phyloP scores from a whole-genome alignment of 2,329 filamentous ascomycete species.

The Pseudogymnoascus sp. region DNA sequence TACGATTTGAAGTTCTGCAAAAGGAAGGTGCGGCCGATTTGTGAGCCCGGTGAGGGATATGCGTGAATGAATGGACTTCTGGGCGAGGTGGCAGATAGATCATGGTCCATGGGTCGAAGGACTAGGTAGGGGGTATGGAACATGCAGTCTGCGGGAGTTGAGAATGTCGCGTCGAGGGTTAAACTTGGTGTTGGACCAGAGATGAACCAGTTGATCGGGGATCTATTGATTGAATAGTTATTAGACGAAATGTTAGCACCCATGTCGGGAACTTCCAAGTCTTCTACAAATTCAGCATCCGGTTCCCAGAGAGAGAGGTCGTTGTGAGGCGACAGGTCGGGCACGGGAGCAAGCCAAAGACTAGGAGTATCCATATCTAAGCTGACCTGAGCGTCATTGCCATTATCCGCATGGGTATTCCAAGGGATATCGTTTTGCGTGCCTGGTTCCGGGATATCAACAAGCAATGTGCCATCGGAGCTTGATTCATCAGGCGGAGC shows the following conservation, averaged over 20 bases:
- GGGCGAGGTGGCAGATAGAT: conserved; percentile 9
- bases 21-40: conserved; percentile 15
- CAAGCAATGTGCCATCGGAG: conserved; percentile 13
- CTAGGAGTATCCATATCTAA: conserved; percentile 8
- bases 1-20: conserved; percentile 15
- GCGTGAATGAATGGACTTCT: conserved; percentile 17
- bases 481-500: conserved; percentile 9
- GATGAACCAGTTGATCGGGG: conserved; percentile 12
- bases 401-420: not conserved
- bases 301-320: conserved; percentile 11
- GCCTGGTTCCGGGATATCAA: conserved; percentile 8
- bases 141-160: conserved; percentile 17
- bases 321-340: conserved; percentile 12
- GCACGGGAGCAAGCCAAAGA: conserved; percentile 6
- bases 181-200: conserved; percentile 13
- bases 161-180: conserved; percentile 14
- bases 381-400: conserved; percentile 11
- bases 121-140: conserved; percentile 17
- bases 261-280: conserved; percentile 13
- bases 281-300: conserved; percentile 15
- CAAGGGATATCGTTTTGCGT: conserved; percentile 10
- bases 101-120: conserved; percentile 13
- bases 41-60: conserved; percentile 12
- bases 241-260: conserved; percentile 4
- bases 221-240: not conserved